Evolutionary conservation across 2,329 filamentous ascomycete genomes (phyloP), one percentile per base, ranked within the genome.

Genomic region (Ophiocordyceps camponoti-floridani): DNA sequence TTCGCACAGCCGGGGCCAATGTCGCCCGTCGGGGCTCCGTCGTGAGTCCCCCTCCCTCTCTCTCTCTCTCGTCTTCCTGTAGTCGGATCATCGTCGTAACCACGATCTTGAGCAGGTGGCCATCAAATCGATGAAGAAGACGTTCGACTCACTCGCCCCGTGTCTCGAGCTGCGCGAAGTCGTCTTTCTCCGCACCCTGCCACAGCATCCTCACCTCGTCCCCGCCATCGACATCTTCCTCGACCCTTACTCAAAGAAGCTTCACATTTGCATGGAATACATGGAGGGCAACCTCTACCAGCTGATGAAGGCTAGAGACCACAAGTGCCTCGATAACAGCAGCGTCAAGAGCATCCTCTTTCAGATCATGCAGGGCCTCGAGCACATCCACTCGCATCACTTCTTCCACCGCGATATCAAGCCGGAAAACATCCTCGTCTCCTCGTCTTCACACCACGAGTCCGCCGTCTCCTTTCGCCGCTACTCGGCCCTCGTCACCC

Each of bases 81-180:
- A n/a, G n/a, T n/a, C n/a, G n/a, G n/a, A n/a, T n/a, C n/a, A n/a
- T n/a, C n/a, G n/a, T n/a, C n/a, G n/a, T n/a, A n/a, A n/a, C n/a
- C n/a, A n/a, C n/a, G n/a, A n/a, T n/a, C n/a, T n/a, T n/a, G n/a
- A n/a, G 40, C 45, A 96, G 91, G 84, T 98, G 56, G 91, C 91
- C 40, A 95, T 98, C 67, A 98, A 98, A 67, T 96, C 91, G 6
- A 98, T 98, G 91, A 98, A 98, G 73, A 98, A 98, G 75, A 88
- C 83, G 0, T 98, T 96, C 56, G 88, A 96, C 54, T 94, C 85
- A 2, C 87, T 95, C 58, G 68, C 76, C 14, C 83, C 87, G 44
- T 98, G 91, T 61, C 67, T 95, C 50, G 91, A 98, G 63, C 75
- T 98, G 45, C 82, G 91, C 49, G 91, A 98, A 63, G 91, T 98